Percentiles rank a stretch among this genome's conserved stretches.
Evolutionary conservation across 2,329 filamentous ascomycete species (phyloP).

Genomic region (Colletotrichum godetiae): DNA sequence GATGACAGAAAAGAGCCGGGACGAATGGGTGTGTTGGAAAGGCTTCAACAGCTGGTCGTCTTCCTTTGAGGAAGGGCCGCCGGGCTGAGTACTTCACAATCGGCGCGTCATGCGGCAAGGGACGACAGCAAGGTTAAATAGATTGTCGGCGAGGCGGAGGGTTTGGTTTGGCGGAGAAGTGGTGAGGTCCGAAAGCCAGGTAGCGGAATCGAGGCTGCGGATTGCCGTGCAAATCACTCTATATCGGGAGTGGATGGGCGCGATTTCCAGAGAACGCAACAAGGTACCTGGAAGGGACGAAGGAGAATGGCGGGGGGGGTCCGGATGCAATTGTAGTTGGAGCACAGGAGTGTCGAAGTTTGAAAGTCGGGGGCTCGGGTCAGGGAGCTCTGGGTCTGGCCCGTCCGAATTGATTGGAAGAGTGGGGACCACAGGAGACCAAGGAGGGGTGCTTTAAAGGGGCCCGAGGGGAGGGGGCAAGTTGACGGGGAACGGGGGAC

Average conservation of each 20-base stretch:
- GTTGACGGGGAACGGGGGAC: conserved; percentile 28
- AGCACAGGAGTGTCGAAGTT: conserved; percentile 29
- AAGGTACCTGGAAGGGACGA: conserved; percentile 32
- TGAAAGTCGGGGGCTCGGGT: conserved; percentile 31
- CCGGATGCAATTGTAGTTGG: conserved; percentile 35
- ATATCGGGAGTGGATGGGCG: conserved; percentile 15
- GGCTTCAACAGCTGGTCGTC: conserved; percentile 24
- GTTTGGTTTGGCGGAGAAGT: conserved; percentile 2
- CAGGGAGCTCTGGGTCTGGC: conserved; percentile 32
- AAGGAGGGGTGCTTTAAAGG: conserved; percentile 9
- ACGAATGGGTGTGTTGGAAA: not conserved
- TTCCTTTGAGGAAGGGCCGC: conserved; percentile 16
- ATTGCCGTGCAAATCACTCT: conserved; percentile 30
- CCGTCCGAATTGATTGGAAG: conserved; percentile 35
- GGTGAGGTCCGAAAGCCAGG: conserved; percentile 9
- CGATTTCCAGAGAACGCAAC: conserved; percentile 26
- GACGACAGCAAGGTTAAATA: conserved; percentile 21
- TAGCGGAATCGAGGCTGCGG: conserved; percentile 2
- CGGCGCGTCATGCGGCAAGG: conserved; percentile 34
- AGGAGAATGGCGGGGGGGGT: conserved; percentile 27
- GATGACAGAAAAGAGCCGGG: not conserved
- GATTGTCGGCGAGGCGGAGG: conserved; percentile 3
- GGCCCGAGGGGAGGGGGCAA: not conserved
- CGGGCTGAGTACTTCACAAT: conserved; percentile 9
- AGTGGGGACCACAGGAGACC: conserved; percentile 24